Percentiles rank a stretch among this genome's conserved stretches.
phyloP scores from a whole-genome alignment of 139 green algal genomes.

The Eudorina sp. region DNA sequence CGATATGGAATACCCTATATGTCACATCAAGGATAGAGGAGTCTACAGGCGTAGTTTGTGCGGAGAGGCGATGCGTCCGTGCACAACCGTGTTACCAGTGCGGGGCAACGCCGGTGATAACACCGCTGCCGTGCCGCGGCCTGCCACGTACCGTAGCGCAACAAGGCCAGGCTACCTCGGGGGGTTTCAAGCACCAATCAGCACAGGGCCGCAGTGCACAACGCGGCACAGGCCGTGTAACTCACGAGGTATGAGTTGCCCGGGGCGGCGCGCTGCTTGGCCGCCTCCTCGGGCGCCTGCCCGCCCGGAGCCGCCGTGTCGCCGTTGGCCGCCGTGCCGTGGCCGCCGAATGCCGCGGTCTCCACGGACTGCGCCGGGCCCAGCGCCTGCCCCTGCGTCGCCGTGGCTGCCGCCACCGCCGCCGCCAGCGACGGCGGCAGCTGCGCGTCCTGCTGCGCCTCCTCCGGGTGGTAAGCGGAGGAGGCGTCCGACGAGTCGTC shows the following conservation, averaged over 20 bases:
- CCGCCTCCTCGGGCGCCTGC: background rate
- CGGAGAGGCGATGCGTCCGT: too few species aligned
- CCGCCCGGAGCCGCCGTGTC: background rate
- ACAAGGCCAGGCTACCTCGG: too few species aligned
- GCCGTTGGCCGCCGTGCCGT: background rate
- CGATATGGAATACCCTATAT: background rate
- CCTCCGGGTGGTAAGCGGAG: conserved; percentile 24
- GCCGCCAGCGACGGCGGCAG: background rate
- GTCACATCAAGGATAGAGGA: background rate
- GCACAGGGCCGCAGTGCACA: too few species aligned
- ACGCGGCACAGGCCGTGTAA: background rate
- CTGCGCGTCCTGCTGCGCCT: background rate
- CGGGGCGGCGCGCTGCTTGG: background rate
- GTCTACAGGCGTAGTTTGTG: too few species aligned
- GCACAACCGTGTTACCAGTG: background rate
- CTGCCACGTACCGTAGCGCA: too few species aligned
- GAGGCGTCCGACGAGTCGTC: conserved; percentile 40
- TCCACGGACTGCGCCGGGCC: background rate
- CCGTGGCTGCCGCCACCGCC: background rate
- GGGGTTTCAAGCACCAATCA: too few species aligned
- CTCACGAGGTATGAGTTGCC: conserved; percentile 32
- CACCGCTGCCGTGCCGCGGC: too few species aligned
- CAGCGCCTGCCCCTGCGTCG: background rate
- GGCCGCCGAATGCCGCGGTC: background rate
- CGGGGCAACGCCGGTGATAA: too few species aligned